Evolutionary conservation across 73 alveolate species (phyloP), one percentile per base, ranked within the genome.

Genomic region (Paramecium pentaurelia): DNA sequence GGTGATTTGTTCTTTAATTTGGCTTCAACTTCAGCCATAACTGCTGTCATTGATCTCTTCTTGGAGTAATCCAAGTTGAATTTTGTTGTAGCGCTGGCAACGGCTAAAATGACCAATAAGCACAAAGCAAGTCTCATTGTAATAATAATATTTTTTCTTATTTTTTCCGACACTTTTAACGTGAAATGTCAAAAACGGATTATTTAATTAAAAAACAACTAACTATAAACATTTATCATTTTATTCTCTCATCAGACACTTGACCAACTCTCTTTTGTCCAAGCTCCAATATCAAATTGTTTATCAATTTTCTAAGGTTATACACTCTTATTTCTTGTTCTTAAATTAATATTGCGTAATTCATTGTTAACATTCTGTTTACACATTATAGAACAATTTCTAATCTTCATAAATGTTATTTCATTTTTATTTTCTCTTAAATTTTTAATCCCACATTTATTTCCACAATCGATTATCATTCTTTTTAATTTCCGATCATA

Each of bases 71-170:
- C 91, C 77, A 80, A 80, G 37, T 37, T 75, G 60, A 32, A 34
- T 47, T 80, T 80, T 28, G 71, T 9, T 42, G 91, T 40, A 8
- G 75, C 71, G 20, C 68, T 75, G 36, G 75, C 91, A 47, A 49
- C 45, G 75, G 47, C 58, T 16, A 42, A 28, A 27, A 49, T 80
- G 11, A 49, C 91, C 68, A 75, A 75, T 32, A 80, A 42, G 87
- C 87, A 73, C 87, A 73, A 73, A n/a, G 87, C 87, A 73, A 73
- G n/a, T 64, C 84, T 64, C 84, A 64, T 64, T 54, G 6, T 54
- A 54, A 54, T 54, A n/a, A 54, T 54, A n/a, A 54, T 54, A n/a
- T 28, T 64, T 64, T 64, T 32, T 32, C 12, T 25, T 25, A 9
- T 64, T 14, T 64, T 64, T 10, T 64, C 28, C 16, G 1, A 12